Conservation (phyloP, 83 land plant species). For the Diphasiastrum complanatum region DNA sequence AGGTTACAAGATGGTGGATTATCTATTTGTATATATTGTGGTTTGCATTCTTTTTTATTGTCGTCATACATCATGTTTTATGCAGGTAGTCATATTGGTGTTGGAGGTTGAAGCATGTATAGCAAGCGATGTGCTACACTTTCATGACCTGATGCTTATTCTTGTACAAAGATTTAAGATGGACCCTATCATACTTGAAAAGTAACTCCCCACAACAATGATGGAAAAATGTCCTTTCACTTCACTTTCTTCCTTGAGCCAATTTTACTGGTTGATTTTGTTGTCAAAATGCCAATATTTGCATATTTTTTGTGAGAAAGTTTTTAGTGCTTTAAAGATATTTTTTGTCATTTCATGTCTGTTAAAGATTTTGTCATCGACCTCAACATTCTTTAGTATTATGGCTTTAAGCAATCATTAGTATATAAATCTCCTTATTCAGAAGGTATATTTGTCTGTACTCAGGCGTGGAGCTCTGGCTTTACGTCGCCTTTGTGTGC, state of each 20-base stretch:
- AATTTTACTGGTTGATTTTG: not conserved
- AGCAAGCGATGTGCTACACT: conserved; percentile 67
- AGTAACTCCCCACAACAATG: too few species aligned
- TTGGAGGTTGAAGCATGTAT: conserved; percentile 94
- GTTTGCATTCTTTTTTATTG: too few species aligned
- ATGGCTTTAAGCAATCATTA: too few species aligned
- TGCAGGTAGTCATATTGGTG: conserved; percentile 90
- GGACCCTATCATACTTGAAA: conserved; percentile 75
- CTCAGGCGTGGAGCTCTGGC: conserved; percentile 87
- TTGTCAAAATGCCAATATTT: not conserved
- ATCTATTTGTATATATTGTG: not conserved
- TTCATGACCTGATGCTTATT: conserved; percentile 63
- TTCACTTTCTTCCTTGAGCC: too few species aligned
- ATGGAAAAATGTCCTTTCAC: too few species aligned
- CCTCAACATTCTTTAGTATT: too few species aligned
- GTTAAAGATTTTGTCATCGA: too few species aligned
- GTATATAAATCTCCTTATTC: not conserved
- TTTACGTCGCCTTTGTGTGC: conserved; percentile 79
- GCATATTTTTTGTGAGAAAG: not conserved
- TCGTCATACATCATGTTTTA: too few species aligned
- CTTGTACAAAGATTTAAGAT: conserved; percentile 66
- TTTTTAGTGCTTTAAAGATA: not conserved
- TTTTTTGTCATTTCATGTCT: not conserved
- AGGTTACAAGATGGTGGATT: not conserved
- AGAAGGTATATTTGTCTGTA: not conserved